phyloP scores from a whole-genome alignment of 331 rosid genomes.

The Ulmus americana region DNA sequence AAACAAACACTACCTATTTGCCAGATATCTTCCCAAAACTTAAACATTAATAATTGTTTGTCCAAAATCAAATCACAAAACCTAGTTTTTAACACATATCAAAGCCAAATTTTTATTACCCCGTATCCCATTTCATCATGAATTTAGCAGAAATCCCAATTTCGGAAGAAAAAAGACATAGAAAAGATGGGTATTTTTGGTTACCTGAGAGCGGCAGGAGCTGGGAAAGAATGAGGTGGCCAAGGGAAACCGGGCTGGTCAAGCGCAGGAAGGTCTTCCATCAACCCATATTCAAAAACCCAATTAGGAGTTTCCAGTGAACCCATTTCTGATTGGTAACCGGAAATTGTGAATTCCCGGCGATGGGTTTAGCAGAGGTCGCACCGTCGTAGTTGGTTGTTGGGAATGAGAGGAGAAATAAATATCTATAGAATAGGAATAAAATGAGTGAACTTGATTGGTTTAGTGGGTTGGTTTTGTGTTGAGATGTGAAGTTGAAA shows the following conservation, averaged over 20 bases:
- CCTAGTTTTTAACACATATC: too few species aligned
- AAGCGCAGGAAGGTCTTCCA: conserved; percentile 44
- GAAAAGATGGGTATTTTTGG: background rate
- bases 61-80: too few species aligned
- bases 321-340: conserved; percentile 30
- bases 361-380: background rate
- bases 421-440: background rate
- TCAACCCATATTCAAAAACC: conserved; percentile 50
- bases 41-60: too few species aligned
- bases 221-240: conserved; percentile 37
- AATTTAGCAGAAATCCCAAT: conserved; percentile 4
- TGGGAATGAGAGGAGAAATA: background rate
- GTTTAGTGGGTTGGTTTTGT: background rate
- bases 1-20: too few species aligned
- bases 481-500: conserved; percentile 2
- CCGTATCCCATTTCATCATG: too few species aligned
- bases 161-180: background rate
- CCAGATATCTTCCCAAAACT: too few species aligned
- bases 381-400: conserved; percentile 16
- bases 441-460: conserved; percentile 15
- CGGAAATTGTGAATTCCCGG: conserved; percentile 25
- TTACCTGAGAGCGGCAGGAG: conserved; percentile 46
- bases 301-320: conserved; percentile 43
- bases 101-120: too few species aligned
- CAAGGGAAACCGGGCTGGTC: conserved; percentile 45